A percentile compares a stretch with the other conserved stretches of the same genome.
phyloP scores from a whole-genome alignment of 2,329 filamentous ascomycete genomes.

The Aureobasidium vineae region DNA sequence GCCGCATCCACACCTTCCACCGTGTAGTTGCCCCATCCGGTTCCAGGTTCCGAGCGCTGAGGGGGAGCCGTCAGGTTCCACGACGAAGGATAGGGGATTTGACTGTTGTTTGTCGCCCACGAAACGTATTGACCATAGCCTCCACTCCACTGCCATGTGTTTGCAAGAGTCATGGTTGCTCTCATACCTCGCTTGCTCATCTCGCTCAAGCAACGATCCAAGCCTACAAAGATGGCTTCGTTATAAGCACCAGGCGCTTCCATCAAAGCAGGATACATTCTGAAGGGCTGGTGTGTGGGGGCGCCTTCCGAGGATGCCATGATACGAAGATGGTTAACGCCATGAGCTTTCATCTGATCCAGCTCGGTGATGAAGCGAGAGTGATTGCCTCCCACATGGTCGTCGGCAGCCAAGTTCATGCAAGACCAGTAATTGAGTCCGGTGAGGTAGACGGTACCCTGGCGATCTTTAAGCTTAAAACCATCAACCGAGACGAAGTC shows the following conservation, averaged over 20 bases:
- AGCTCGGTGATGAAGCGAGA: slow-evolving; percentile 42
- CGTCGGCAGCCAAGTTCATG: slow-evolving; percentile 42
- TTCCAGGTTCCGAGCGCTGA: slow-evolving; percentile 36
- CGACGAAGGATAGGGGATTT: slow-evolving; percentile 41
- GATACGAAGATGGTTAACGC: slow-evolving; percentile 44
- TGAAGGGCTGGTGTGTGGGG: slow-evolving; percentile 42
- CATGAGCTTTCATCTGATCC: slow-evolving; percentile 43
- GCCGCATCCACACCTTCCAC: slow-evolving; percentile 38
- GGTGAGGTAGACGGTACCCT: slow-evolving; percentile 42
- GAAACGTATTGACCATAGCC: slow-evolving; percentile 43
- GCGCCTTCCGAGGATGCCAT: slow-evolving; percentile 44
- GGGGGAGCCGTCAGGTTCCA: slow-evolving; percentile 43
- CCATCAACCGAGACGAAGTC: slow-evolving; percentile 42
- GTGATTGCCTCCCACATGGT: slow-evolving; percentile 40
- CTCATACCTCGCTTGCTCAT: slow-evolving; percentile 44
- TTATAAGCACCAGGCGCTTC: slow-evolving; percentile 42
- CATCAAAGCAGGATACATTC: slow-evolving; percentile 43
- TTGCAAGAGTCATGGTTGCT: slow-evolving; percentile 43
- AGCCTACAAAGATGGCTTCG: slow-evolving; percentile 40
- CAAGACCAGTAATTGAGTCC: slow-evolving; percentile 45
- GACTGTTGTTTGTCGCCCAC: slow-evolving; percentile 39
- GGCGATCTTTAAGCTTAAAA: slow-evolving; percentile 36
- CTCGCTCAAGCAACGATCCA: slow-evolving; percentile 43
- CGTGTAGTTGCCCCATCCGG: slow-evolving; percentile 45
- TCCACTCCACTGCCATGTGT: slow-evolving; percentile 45